Percentiles rank a stretch among this genome's conserved stretches.
Conservation (phyloP, 345 rosid genomes). For the Eucalyptus virginea region DNA sequence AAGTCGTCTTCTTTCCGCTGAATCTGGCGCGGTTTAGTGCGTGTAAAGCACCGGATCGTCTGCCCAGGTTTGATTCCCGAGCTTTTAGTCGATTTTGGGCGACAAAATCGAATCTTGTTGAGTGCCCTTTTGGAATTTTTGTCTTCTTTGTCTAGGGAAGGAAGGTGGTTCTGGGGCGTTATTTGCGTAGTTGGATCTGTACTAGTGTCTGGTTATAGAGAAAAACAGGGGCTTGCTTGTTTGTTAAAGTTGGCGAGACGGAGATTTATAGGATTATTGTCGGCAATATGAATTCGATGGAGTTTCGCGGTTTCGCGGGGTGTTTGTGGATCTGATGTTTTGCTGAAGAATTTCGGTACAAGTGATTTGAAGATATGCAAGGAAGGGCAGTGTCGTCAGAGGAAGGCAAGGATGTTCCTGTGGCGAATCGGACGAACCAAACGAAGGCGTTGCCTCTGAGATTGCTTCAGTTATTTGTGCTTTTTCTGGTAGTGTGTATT, state of each 20-base stretch:
- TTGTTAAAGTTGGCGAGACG: neutral
- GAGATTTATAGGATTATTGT: neutral
- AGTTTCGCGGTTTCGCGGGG: neutral
- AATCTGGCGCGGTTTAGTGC: neutral
- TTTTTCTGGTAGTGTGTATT: constrained; percentile 40
- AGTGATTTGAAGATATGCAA: constrained; percentile 32
- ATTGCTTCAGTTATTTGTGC: constrained; percentile 31
- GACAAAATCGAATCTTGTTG: neutral
- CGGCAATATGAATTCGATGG: neutral
- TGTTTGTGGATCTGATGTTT: neutral
- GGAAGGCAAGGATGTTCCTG: constrained; percentile 56
- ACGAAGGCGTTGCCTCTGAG: constrained; percentile 43
- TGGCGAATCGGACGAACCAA: constrained; percentile 21
- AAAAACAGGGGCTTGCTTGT: neutral
- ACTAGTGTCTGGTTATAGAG: neutral
- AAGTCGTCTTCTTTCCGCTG: neutral
- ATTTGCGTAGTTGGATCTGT: neutral
- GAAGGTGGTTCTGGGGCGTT: neutral
- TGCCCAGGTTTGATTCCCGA: neutral
- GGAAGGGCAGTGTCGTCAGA: constrained; percentile 43
- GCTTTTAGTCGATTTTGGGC: neutral
- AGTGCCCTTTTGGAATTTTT: neutral
- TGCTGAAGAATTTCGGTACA: neutral
- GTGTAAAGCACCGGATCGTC: neutral
- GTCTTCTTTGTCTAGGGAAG: neutral